Percentiles rank a stretch among this genome's conserved stretches.
Evolutionary conservation across 345 rosid genomes (phyloP).

Genomic region (Citrus glauca): DNA sequence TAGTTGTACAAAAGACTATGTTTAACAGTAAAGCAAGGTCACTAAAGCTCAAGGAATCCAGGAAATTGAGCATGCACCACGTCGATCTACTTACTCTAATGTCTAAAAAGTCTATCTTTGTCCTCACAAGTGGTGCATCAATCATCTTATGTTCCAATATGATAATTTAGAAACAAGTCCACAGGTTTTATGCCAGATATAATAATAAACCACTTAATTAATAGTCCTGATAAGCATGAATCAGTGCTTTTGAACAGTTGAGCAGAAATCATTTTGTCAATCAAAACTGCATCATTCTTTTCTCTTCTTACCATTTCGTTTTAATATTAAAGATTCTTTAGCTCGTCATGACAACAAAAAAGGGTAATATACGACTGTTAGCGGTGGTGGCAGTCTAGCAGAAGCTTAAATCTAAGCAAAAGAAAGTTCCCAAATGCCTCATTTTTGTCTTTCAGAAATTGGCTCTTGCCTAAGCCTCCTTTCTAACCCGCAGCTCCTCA

Average conservation of each 20-base stretch:
- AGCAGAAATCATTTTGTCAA: background rate
- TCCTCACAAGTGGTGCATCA: slow-evolving; percentile 22
- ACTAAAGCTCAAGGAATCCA: slow-evolving; percentile 6
- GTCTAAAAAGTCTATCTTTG: slow-evolving; percentile 21
- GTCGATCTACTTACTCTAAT: background rate
- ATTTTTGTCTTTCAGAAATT: background rate
- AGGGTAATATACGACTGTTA: slow-evolving; percentile 19
- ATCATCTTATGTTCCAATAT: background rate
- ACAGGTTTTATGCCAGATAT: background rate
- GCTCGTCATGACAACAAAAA: slow-evolving; percentile 16
- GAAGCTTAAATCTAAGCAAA: slow-evolving; percentile 16
- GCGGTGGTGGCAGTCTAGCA: slow-evolving; percentile 16
- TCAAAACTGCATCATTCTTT: background rate
- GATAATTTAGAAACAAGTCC: background rate
- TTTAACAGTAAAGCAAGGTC: background rate
- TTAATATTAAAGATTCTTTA: slow-evolving; percentile 2
- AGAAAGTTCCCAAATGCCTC: too few species aligned
- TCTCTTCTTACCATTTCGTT: background rate
- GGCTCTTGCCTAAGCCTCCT: background rate
- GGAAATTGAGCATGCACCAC: slow-evolving; percentile 12
- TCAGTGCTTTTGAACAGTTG: background rate
- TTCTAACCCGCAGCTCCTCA: background rate
- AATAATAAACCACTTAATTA: background rate
- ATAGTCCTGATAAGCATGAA: background rate
- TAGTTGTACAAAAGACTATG: background rate